Conservation (phyloP, 73 alveolate species). For the Symbiodinium pilosum region DNA sequence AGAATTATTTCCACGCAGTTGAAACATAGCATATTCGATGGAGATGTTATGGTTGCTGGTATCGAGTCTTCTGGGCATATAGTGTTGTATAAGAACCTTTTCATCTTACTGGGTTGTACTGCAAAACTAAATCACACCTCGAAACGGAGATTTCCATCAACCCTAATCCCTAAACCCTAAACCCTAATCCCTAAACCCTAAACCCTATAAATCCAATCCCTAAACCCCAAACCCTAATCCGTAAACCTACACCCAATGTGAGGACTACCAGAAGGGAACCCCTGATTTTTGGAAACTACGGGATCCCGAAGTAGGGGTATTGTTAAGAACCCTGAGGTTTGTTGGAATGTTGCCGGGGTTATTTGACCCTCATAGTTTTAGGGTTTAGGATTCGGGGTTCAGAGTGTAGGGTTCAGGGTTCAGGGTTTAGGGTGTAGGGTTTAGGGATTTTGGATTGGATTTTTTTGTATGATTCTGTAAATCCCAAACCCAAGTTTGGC, state of each 20-base stretch:
- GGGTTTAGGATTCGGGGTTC: not conserved
- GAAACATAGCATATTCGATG: too few relatives aligned
- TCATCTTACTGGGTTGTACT: too few relatives aligned
- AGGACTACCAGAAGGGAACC: not conserved
- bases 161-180: not conserved
- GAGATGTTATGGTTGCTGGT: too few relatives aligned
- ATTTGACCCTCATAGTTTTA: not conserved
- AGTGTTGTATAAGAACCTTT: too few relatives aligned
- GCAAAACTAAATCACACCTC: too few relatives aligned
- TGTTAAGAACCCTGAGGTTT: constrained; percentile 9
- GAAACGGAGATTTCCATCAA: not conserved
- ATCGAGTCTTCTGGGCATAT: too few relatives aligned
- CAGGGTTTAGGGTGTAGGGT: too few relatives aligned
- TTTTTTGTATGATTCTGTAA: too few relatives aligned
- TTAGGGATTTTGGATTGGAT: too few relatives aligned
- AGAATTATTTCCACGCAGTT: too few relatives aligned
- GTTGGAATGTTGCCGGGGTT: not conserved
- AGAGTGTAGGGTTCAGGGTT: not conserved
- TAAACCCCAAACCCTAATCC: not conserved
- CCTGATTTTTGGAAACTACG: not conserved
- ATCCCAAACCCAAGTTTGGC: too few relatives aligned
- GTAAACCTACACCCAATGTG: not conserved
- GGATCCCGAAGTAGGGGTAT: constrained; percentile 19
- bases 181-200: not conserved
- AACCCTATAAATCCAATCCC: not conserved